A percentile compares a stretch with the other conserved stretches of the same genome.
These are phyloP conservation scores for Cyclotella cryptica DNA, from an alignment of 108 stramenopile genomes.

Conservation along the genomic window DNA sequence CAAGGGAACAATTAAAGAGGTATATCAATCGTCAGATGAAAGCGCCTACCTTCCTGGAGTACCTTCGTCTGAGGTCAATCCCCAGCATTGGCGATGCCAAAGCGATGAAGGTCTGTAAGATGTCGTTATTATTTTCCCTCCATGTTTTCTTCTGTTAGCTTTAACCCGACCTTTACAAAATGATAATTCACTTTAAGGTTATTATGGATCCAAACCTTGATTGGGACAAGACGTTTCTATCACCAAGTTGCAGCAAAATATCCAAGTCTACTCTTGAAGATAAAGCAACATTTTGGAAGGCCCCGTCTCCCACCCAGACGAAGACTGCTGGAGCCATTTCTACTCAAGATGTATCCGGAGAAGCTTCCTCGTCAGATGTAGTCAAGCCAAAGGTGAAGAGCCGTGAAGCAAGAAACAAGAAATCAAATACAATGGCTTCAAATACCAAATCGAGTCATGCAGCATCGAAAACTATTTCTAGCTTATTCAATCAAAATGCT, in stretches of 20 bases:
- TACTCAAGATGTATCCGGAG: not conserved
- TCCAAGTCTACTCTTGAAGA: slow-evolving; percentile 29
- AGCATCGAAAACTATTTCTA: too few relatives aligned
- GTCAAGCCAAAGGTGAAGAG: too few relatives aligned
- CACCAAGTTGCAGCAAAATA: slow-evolving; percentile 24
- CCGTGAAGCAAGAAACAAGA: too few relatives aligned
- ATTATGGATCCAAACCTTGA: slow-evolving; percentile 47
- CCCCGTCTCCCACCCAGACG: not conserved
- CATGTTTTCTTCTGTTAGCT: not conserved
- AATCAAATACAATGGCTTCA: too few relatives aligned
- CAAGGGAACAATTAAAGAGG: slow-evolving; percentile 40
- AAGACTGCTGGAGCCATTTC: not conserved
- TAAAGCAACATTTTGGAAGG: slow-evolving; percentile 36
- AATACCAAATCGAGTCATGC: too few relatives aligned
- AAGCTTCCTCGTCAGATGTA: too few relatives aligned
- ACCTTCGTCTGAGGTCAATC: slow-evolving; percentile 32
- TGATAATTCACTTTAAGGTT: slow-evolving; percentile 2
- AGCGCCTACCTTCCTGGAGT: slow-evolving; percentile 43
- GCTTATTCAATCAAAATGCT: too few relatives aligned
- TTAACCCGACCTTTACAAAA: not conserved
- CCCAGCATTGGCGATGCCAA: slow-evolving; percentile 40
- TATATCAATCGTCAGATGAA: slow-evolving; percentile 51
- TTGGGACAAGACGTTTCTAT: slow-evolving; percentile 48
- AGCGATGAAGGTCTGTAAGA: slow-evolving; percentile 43
- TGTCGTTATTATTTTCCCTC: not conserved